phyloP scores from a whole-genome alignment of 192 early-diverging fungal genomes.

The Glomus cerebriforme region DNA sequence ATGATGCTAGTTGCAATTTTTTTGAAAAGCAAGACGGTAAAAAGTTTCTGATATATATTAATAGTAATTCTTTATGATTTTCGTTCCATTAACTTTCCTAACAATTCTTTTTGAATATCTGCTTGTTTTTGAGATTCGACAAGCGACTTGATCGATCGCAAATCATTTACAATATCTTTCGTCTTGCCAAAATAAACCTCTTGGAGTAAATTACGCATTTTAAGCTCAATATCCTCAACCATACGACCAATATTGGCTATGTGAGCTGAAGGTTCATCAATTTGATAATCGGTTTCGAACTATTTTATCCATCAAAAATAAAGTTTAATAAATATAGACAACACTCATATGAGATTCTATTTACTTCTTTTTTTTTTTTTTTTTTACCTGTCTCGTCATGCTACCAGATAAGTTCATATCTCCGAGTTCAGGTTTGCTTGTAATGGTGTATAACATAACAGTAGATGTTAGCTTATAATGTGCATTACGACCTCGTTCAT shows the following conservation, averaged over 20 bases:
- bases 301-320: conserved; percentile 34
- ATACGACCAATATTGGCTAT: conserved; percentile 94
- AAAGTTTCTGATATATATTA: no score
- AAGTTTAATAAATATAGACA: neutral
- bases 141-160: conserved; percentile 78
- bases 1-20: no score
- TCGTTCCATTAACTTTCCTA: conserved; percentile 67
- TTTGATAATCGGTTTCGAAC: conserved; percentile 81
- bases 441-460: conserved; percentile 90
- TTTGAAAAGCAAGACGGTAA: no score
- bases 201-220: conserved; percentile 92
- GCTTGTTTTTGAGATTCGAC: conserved; percentile 75
- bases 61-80: conserved; percentile 10
- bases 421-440: conserved; percentile 65
- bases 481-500: conserved; percentile 82
- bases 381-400: conserved; percentile 84
- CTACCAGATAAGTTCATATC: conserved; percentile 87
- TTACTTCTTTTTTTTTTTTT: neutral
- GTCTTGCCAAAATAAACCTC: conserved; percentile 99
- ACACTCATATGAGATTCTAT: neutral
- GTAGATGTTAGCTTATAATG: conserved; percentile 97
- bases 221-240: conserved; percentile 98
- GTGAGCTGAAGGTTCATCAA: conserved; percentile 77
- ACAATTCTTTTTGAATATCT: conserved; percentile 78
- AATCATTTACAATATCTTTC: conserved; percentile 93